These are phyloP conservation scores for Cryomyces antarcticus DNA, from an alignment of 495 filamentous ascomycete species.

Conservation along the genomic window DNA sequence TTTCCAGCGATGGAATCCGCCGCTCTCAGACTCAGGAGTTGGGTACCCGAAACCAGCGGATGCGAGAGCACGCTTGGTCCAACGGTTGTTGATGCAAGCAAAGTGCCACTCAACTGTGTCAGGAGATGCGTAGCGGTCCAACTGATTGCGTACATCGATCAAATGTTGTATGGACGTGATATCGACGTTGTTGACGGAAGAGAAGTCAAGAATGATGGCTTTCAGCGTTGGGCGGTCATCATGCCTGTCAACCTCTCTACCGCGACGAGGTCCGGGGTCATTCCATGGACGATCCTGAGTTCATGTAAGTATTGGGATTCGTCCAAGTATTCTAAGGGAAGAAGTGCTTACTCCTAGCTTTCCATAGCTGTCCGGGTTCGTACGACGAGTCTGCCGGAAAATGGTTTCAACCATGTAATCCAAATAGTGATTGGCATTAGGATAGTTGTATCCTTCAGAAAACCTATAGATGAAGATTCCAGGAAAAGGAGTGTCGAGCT, in stretches of 20 bases:
- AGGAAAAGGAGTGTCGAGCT: conserved; percentile 62
- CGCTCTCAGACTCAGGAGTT: conserved; percentile 28
- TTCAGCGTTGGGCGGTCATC: conserved; percentile 56
- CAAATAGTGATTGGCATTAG: conserved; percentile 81
- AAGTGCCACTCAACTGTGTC: conserved; percentile 91
- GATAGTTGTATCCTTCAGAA: conserved; percentile 91
- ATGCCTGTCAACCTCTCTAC: conserved; percentile 27
- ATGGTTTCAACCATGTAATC: conserved; percentile 59
- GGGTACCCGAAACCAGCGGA: conserved; percentile 87
- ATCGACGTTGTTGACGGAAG: conserved; percentile 89
- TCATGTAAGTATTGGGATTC: not conserved
- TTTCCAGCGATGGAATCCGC: conserved; percentile 52
- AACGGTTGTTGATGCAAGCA: conserved; percentile 83
- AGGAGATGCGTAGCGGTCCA: conserved; percentile 71
- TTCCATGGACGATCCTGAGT: conserved; percentile 82
- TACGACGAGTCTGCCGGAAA: conserved; percentile 57
- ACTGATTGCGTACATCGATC: conserved; percentile 93
- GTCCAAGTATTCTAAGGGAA: not conserved
- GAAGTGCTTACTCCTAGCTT: conserved; percentile 31
- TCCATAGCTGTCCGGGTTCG: conserved; percentile 40
- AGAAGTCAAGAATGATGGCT: conserved; percentile 88
- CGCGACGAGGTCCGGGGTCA: conserved; percentile 59
- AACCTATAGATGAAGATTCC: conserved; percentile 97
- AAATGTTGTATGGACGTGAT: conserved; percentile 86
- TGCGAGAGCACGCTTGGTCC: conserved; percentile 91